Percentiles rank a stretch among this genome's conserved stretches.
Evolutionary conservation across 228 moss, liverwort and hornwort genomes (phyloP).

Genomic region (Sphagnum fallax): DNA sequence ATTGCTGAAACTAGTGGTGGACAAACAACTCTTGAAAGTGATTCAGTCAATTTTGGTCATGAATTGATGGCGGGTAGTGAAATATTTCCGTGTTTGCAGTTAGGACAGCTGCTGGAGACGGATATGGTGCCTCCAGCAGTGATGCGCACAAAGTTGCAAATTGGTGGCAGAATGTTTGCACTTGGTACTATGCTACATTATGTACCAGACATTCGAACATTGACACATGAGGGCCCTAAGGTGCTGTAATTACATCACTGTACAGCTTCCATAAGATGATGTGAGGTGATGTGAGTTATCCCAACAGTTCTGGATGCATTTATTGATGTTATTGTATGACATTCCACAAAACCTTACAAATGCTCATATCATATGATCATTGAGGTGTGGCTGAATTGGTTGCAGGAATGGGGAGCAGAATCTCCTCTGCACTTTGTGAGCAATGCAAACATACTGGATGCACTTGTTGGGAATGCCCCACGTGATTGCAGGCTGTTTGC

Average conservation of each 20-base stretch:
- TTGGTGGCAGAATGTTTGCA: conserved; percentile 34
- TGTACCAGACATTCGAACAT: conserved; percentile 42
- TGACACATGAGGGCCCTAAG: conserved; percentile 58
- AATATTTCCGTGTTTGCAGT: conserved; percentile 7
- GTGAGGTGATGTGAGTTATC: too few species aligned
- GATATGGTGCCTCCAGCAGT: conserved; percentile 55
- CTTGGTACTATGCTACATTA: conserved; percentile 35
- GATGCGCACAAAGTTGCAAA: conserved; percentile 42
- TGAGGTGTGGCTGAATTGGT: too few species aligned
- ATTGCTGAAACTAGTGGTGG: too few species aligned
- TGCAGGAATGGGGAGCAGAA: conserved; percentile 65
- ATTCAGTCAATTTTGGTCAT: too few species aligned
- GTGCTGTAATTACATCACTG: conserved; percentile 7
- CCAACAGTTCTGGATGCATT: too few species aligned
- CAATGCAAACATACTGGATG: conserved; percentile 72
- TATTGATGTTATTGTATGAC: neutral
- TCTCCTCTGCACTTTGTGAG: conserved; percentile 53
- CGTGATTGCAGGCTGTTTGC: conserved; percentile 54
- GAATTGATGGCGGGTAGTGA: too few species aligned
- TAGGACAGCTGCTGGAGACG: conserved; percentile 55
- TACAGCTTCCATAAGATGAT: neutral
- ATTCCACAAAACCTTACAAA: too few species aligned
- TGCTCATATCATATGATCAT: too few species aligned
- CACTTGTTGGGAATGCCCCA: conserved; percentile 55
- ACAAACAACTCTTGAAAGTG: too few species aligned